Conservation (phyloP, 495 filamentous ascomycete genomes). For the Pyrenula aspistea region DNA sequence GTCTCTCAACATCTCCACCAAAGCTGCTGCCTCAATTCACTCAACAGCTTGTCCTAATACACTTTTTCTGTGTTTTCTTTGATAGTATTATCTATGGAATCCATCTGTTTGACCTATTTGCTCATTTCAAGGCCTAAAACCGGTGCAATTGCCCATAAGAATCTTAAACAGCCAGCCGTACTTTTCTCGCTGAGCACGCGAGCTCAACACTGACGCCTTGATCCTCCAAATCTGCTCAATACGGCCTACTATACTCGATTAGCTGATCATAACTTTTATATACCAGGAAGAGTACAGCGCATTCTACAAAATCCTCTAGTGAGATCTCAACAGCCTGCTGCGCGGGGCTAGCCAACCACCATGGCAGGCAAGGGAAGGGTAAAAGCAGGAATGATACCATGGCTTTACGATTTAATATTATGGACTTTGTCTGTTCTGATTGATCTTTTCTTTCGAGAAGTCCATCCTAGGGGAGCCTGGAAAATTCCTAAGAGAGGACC, state of each 20-base stretch:
- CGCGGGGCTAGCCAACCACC: constrained; percentile 47
- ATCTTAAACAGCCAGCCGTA: not conserved
- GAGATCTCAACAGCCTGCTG: constrained; percentile 2
- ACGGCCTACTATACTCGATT: no score
- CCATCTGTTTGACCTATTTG: no score
- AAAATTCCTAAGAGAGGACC: constrained; percentile 79
- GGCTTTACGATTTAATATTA: constrained; percentile 72
- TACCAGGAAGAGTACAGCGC: no score
- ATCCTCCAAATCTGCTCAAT: not conserved
- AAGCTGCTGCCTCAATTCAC: not conserved
- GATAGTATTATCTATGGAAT: no score
- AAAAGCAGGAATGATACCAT: constrained; percentile 39
- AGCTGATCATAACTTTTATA: no score
- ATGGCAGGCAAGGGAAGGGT: not conserved
- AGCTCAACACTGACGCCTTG: not conserved
- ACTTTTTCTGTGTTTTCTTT: no score
- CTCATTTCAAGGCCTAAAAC: no score
- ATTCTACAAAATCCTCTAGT: not conserved
- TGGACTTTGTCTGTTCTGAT: constrained; percentile 75
- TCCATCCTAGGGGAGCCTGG: constrained; percentile 89
- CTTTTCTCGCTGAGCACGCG: not conserved
- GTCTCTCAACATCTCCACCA: not conserved
- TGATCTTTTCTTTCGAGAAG: constrained; percentile 95
- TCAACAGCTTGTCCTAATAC: no score
- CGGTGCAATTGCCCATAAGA: not conserved